A percentile compares a stretch with the other conserved stretches of the same genome.
Evolutionary conservation across 805 yeast species (phyloP).

Genomic region (Pichia californica): DNA sequence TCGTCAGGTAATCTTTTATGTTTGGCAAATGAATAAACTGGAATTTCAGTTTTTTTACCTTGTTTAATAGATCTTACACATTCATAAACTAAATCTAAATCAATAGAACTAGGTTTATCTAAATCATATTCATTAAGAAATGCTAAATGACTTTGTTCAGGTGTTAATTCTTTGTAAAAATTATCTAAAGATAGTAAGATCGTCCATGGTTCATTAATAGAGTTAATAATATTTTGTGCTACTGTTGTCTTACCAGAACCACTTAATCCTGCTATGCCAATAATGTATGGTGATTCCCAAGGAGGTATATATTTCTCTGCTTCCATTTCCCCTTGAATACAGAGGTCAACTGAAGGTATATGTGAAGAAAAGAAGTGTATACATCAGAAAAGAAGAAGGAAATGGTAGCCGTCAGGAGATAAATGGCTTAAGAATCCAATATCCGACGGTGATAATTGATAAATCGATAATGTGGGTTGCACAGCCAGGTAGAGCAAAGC

Average conservation of each 20-base stretch:
- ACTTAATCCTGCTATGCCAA: constrained; percentile 80
- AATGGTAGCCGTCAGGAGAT: too few relatives aligned
- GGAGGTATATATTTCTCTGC: constrained; percentile 56
- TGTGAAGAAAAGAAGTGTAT: too few relatives aligned
- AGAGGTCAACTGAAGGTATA: too few relatives aligned
- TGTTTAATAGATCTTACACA: constrained; percentile 60
- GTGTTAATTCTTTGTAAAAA: constrained; percentile 71
- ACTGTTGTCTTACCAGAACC: constrained; percentile 95
- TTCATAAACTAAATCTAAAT: constrained; percentile 61
- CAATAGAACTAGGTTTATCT: constrained; percentile 82
- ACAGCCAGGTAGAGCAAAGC: too few relatives aligned
- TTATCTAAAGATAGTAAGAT: constrained; percentile 85
- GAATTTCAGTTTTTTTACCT: constrained; percentile 62
- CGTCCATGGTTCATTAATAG: constrained; percentile 87
- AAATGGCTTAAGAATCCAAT: background rate
- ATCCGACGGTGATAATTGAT: too few relatives aligned
- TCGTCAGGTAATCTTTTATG: constrained; percentile 54
- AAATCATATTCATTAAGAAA: constrained; percentile 71
- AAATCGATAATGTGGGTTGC: too few relatives aligned
- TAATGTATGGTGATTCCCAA: constrained; percentile 82
- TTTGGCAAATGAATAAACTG: constrained; percentile 60
- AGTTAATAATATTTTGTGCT: constrained; percentile 72
- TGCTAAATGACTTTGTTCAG: constrained; percentile 57
- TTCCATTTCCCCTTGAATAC: too few relatives aligned
- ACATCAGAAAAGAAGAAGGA: too few relatives aligned